Percentiles rank a stretch among this genome's conserved stretches.
These are phyloP conservation scores for Bullera alba DNA, from an alignment of 768 basidiomycete genomes.

Conservation along the genomic window DNA sequence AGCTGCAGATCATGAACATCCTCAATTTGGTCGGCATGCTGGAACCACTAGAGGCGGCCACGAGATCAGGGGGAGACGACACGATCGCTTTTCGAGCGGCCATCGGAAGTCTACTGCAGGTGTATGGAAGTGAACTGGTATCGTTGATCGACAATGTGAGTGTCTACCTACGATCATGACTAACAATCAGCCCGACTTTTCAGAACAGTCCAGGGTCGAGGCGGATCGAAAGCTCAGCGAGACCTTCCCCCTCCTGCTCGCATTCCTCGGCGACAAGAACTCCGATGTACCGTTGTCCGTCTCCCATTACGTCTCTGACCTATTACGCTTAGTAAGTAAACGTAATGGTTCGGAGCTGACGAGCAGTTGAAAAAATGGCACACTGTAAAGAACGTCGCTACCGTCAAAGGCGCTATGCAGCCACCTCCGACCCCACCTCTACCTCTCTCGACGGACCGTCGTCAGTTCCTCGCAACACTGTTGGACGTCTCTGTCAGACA, in stretches of 20 bases:
- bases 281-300: slow-evolving; percentile 83
- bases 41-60: slow-evolving; percentile 69
- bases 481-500: slow-evolving; percentile 74
- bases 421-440: slow-evolving; percentile 38
- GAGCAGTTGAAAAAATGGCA: slow-evolving; percentile 66
- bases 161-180: too few species aligned
- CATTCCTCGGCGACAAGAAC: slow-evolving; percentile 81
- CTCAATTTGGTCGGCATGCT: slow-evolving; percentile 77
- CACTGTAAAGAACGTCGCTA: slow-evolving; percentile 45
- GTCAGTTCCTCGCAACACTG: slow-evolving; percentile 69
- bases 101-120: slow-evolving; percentile 73
- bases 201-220: slow-evolving; percentile 59
- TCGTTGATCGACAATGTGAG: slow-evolving; percentile 72
- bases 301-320: slow-evolving; percentile 67
- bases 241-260: slow-evolving; percentile 71
- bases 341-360: slow-evolving; percentile 5
- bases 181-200: slow-evolving; percentile 44
- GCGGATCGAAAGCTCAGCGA: slow-evolving; percentile 60
- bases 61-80: slow-evolving; percentile 63
- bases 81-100: slow-evolving; percentile 85
- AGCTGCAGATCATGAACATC: slow-evolving; percentile 80
- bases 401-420: slow-evolving; percentile 13
- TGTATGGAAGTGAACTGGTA: slow-evolving; percentile 70
- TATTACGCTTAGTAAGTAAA: slow-evolving; percentile 64
- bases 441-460: slow-evolving; percentile 57